phyloP scores from a whole-genome alignment of 1,284 basidiomycete species.

The Leccinum colubrinum region DNA sequence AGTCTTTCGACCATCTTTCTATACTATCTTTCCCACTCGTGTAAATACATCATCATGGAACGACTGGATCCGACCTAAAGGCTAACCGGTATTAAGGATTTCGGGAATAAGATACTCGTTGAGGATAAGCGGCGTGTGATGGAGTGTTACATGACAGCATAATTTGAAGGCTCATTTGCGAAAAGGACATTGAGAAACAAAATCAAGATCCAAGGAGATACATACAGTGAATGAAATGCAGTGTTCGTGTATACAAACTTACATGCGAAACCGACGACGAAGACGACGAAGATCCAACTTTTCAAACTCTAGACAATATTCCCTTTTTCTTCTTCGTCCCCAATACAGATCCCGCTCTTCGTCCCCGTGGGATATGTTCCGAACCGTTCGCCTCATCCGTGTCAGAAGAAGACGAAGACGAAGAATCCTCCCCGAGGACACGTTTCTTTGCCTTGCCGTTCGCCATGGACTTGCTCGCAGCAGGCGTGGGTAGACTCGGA shows the following conservation, averaged over 20 bases:
- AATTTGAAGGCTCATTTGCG: neutral
- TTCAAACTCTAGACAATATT: constrained; percentile 12
- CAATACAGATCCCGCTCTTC: constrained; percentile 47
- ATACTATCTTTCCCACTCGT: neutral
- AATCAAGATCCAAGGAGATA: neutral
- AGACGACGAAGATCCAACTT: neutral
- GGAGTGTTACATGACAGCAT: neutral
- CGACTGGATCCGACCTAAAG: neutral
- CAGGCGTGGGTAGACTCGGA: constrained; percentile 28
- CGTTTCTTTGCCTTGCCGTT: constrained; percentile 33
- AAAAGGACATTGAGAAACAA: constrained; percentile 4
- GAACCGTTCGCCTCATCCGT: constrained; percentile 36
- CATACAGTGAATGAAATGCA: neutral
- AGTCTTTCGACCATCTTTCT: neutral
- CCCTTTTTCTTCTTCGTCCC: constrained; percentile 27
- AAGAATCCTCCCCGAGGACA: constrained; percentile 34
- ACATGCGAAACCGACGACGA: neutral
- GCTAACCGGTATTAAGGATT: neutral
- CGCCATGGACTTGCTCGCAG: constrained; percentile 14
- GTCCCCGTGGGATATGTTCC: constrained; percentile 58
- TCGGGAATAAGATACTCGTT: neutral
- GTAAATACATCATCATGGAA: neutral
- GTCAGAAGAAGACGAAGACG: constrained; percentile 39
- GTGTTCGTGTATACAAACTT: neutral
- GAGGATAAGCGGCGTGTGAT: neutral